Evolutionary conservation across 2,329 filamentous ascomycete species (phyloP).

Genomic region (Penicillium concentricum): DNA sequence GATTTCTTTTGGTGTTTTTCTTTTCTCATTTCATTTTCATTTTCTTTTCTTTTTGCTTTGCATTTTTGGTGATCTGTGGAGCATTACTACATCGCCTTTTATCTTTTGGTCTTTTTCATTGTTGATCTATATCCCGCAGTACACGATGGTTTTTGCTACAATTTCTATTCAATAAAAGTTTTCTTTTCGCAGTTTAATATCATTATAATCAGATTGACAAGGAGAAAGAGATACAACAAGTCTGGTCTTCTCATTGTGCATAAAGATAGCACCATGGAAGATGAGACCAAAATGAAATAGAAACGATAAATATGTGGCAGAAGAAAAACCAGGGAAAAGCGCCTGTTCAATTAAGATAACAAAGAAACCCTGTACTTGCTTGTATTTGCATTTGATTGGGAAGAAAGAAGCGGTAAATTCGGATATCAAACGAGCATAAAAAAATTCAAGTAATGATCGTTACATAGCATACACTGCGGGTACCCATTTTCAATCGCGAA

Average conservation of each 20-base stretch:
- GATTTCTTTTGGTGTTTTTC: background rate
- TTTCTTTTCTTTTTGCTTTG: background rate
- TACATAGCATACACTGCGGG: constrained; percentile 20
- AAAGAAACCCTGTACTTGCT: background rate
- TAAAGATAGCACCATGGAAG: too few relatives aligned
- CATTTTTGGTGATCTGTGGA: constrained; percentile 6
- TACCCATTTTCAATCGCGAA: constrained; percentile 6
- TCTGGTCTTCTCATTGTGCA: too few relatives aligned
- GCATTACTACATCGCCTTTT: background rate
- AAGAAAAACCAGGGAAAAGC: background rate
- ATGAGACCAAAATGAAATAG: background rate
- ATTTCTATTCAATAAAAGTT: constrained; percentile 4
- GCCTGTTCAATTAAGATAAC: background rate
- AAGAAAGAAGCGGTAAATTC: background rate
- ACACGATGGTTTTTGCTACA: constrained; percentile 22
- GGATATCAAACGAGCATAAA: constrained; percentile 17
- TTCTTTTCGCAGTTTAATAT: background rate
- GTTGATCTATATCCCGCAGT: constrained; percentile 27
- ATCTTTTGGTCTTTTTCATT: background rate
- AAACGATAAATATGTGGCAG: background rate
- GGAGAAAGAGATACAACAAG: background rate
- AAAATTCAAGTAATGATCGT: constrained; percentile 6
- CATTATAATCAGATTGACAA: background rate
- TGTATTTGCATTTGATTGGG: background rate
- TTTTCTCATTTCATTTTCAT: background rate